These are phyloP conservation scores for Podila minutissima DNA, from an alignment of 192 early-diverging fungal species.

Conservation along the genomic window DNA sequence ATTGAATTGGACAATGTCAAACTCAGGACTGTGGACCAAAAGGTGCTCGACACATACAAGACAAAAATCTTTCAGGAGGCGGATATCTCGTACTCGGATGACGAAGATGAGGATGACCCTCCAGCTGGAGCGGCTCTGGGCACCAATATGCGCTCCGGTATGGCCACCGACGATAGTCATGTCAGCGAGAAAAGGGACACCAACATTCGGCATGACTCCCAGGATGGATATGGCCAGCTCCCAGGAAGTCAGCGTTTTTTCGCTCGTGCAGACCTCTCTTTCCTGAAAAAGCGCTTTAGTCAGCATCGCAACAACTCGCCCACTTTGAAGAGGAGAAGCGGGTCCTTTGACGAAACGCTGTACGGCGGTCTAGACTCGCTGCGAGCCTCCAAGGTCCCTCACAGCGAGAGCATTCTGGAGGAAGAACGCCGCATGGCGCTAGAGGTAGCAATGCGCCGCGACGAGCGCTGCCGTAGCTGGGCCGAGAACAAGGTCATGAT, in stretches of 20 bases:
- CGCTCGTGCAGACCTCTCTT: conserved; percentile 13
- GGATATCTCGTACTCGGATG: conserved; percentile 33
- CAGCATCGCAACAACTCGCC: background rate
- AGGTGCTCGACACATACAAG: conserved; percentile 29
- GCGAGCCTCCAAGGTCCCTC: background rate
- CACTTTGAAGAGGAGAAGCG: conserved; percentile 15
- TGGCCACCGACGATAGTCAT: too few species aligned
- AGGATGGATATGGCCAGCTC: background rate
- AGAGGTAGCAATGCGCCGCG: background rate
- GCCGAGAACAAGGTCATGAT: conserved; percentile 7
- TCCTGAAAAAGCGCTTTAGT: background rate
- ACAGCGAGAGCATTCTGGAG: background rate
- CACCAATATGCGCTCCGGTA: background rate
- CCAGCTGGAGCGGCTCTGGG: background rate
- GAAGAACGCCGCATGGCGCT: background rate
- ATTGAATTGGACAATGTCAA: conserved; percentile 33
- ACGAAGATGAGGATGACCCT: conserved; percentile 16
- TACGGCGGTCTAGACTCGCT: conserved; percentile 25
- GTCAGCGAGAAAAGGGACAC: background rate
- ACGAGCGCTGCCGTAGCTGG: conserved; percentile 42
- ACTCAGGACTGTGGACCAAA: conserved; percentile 35
- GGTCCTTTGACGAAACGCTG: conserved; percentile 42
- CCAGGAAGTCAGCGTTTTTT: conserved; percentile 7
- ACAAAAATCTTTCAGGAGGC: conserved; percentile 31
- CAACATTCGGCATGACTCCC: background rate